Evolutionary conservation across 768 basidiomycete genomes (phyloP), one percentile per base, ranked within the genome.

Genomic region (Trametes coccinea): DNA sequence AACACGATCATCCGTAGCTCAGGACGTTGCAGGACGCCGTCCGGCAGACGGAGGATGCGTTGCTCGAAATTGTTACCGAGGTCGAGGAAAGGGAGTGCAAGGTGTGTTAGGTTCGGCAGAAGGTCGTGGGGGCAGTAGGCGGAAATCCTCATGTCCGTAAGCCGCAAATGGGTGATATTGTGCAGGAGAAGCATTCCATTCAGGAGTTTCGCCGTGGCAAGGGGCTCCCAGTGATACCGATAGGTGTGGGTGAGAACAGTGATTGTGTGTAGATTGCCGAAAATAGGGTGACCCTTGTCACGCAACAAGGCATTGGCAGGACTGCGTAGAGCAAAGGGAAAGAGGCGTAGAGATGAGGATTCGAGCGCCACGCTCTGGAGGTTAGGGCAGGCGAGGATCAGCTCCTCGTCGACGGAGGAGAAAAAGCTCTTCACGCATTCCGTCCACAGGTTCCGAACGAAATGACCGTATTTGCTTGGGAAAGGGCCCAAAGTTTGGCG

Each of bases 71-170:
- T 64, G 40, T 66, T 59, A 0, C 67, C 68, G n/a, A 71, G 62
- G 49, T 67, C 63, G 29, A 68, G 59, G 60, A 64, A 67, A 0
- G 70, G 68, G 16, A 71, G 59, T 2, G 70, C 70, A 39, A 71
- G 61, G 47, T 71, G 68, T 0, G 70, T 71, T 37, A 71, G 70
- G 46, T 63, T 66, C 3, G 67, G 67, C 7, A 71, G 62, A 43
- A 65, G 62, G 51, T 63, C 64, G 53, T 69, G 57, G 0, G 70
- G 70, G 17, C 64, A 58, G 62, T 66, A 69, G 2, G 65, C 22
- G 3, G 62, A 67, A 31, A 66, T 47, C 46, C 58, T 56, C 65
- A 69, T 62, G 60, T 65, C 60, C 49, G 62, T 58, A 34, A 71
- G 58, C 22, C 64, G 68, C 6, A 71, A 64, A 34, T 67, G 66